phyloP scores from a whole-genome alignment of 139 green algal species.

The Closterium sp. region DNA sequence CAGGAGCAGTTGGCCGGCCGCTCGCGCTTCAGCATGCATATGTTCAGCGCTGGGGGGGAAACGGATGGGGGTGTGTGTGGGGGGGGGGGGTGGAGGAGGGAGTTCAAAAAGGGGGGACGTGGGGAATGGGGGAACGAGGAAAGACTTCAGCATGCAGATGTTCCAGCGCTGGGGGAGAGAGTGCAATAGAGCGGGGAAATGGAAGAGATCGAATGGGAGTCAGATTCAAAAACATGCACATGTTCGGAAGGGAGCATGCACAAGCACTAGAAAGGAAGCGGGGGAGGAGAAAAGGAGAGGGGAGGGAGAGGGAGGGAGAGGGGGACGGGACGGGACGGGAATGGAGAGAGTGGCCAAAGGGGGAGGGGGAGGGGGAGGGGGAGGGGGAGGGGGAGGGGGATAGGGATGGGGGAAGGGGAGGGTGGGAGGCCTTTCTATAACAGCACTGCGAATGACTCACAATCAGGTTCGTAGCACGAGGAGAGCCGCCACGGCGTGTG shows the following conservation, averaged over 20 bases:
- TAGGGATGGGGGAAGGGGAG: no score
- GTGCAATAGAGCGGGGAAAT: no score
- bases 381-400: no score
- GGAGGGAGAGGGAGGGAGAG: neutral
- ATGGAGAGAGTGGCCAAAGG: neutral
- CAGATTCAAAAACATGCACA: no score
- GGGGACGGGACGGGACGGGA: neutral
- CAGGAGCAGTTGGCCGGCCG: conserved; percentile 22
- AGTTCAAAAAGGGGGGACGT: no score
- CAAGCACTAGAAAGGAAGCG: neutral
- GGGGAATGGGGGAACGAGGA: no score
- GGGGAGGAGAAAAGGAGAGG: neutral
- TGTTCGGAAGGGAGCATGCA: neutral
- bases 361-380: neutral
- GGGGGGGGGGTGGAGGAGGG: no score
- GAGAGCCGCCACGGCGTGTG: conserved; percentile 23
- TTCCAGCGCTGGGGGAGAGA: no score
- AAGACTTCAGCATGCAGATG: no score
- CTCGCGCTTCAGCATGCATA: conserved; percentile 17
- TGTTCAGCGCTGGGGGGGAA: neutral
- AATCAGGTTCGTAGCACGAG: conserved; percentile 1
- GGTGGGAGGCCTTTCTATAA: neutral
- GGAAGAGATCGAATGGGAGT: no score
- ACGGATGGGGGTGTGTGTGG: no score
- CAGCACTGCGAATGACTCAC: neutral